Percentiles rank a stretch among this genome's conserved stretches.
Evolutionary conservation across 495 filamentous ascomycete genomes (phyloP).

Genomic region (Parathielavia appendiculata): DNA sequence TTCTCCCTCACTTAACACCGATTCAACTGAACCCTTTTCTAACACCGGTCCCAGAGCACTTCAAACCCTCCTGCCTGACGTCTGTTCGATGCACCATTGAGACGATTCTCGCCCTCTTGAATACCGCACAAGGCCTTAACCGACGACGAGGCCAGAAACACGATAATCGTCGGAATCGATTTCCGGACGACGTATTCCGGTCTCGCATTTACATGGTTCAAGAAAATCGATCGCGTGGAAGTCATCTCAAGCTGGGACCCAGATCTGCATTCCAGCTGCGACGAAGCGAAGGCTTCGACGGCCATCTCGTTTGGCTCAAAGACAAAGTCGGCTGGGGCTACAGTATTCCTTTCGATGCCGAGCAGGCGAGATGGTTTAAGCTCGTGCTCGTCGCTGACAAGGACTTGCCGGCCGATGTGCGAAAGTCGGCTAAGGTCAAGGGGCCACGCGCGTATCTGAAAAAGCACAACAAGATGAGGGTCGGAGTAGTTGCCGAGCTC

Average conservation of each 20-base stretch:
- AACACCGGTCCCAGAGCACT: too few relatives aligned
- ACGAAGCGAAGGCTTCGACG: constrained; percentile 23
- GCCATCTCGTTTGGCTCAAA: constrained; percentile 11
- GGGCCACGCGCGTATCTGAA: constrained; percentile 11
- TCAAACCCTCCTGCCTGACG: too few relatives aligned
- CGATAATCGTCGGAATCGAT: constrained; percentile 18
- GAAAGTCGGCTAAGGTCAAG: constrained; percentile 9
- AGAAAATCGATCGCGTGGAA: constrained; percentile 12
- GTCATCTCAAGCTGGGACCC: constrained; percentile 18
- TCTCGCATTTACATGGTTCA: constrained; percentile 14
- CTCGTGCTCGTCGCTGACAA: constrained; percentile 27
- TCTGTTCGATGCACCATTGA: too few relatives aligned
- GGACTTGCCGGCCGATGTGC: constrained; percentile 20
- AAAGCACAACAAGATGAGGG: constrained; percentile 13
- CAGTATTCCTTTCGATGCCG: constrained; percentile 6
- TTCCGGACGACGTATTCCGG: constrained; percentile 21
- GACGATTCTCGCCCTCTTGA: too few relatives aligned
- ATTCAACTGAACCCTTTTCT: too few relatives aligned
- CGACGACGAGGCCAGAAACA: background rate
- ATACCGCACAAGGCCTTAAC: too few relatives aligned
- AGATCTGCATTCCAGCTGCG: constrained; percentile 10
- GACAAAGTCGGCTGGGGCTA: constrained; percentile 27
- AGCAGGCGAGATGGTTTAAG: constrained; percentile 33
- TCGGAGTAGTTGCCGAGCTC: constrained; percentile 24
- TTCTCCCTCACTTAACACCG: too few relatives aligned